Evolutionary conservation across 805 yeast species (phyloP).

Genomic region (Wickerhamomyces bovis): DNA sequence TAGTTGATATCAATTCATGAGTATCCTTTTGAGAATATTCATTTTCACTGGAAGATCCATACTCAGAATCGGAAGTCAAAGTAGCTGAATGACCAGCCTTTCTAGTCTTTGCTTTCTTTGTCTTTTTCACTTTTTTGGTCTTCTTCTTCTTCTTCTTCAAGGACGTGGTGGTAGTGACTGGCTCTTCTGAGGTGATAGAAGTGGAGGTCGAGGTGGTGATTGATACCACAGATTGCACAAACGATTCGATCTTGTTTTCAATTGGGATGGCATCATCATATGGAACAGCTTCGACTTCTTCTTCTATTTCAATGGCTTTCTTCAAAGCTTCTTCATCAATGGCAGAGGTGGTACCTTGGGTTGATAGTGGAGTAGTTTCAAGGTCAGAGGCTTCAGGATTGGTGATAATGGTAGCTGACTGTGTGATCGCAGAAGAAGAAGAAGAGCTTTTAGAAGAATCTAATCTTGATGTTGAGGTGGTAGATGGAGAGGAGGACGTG

Average conservation of each 20-base stretch:
- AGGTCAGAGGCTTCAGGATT: neutral
- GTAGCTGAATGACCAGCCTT: neutral
- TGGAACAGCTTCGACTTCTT: neutral
- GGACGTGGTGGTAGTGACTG: neutral
- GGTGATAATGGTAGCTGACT: neutral
- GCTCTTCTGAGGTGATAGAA: neutral
- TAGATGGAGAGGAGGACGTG: neutral
- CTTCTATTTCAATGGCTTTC: neutral
- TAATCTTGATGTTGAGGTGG: neutral
- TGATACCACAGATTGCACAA: neutral
- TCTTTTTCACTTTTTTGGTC: constrained; percentile 7
- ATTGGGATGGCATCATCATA: neutral
- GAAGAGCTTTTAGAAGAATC: neutral
- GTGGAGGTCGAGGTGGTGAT: neutral
- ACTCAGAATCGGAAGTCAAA: neutral
- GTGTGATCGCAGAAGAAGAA: neutral
- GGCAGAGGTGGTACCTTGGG: constrained; percentile 7
- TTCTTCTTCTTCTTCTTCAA: constrained; percentile 4
- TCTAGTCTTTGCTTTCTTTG: constrained; percentile 5
- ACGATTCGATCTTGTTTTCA: neutral
- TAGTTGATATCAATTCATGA: neutral
- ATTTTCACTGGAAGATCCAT: neutral
- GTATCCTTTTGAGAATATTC: neutral
- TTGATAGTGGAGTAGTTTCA: neutral
- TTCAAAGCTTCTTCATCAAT: neutral